Evolutionary conservation across 129 eudicot species (phyloP), one percentile per base, ranked within the genome.

Genomic region (Mikania micrantha): DNA sequence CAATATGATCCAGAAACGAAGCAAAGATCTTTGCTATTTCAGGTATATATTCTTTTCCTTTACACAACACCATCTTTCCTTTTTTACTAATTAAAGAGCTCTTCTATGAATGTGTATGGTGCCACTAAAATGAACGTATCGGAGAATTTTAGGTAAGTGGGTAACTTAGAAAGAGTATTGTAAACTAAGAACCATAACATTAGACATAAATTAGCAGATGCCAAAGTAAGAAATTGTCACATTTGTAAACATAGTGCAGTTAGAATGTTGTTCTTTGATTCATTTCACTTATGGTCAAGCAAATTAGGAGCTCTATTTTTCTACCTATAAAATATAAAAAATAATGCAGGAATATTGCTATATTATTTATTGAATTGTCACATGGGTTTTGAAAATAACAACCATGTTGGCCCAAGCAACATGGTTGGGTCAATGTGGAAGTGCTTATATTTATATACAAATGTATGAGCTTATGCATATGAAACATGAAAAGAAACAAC

Each of bases 21-120:
- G 71, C 98, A 92, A 81, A 78, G 98, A 70, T 88, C 96, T 49
- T 84, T 92, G 75, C 89, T 92, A 25, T 92, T 92, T 72, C 98
- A 92, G 91, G 95, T 85, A 49, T 59, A 42, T 29, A 36, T 64
- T 71, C 2, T 47, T 53, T 36, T 0, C 47, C 20, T 36, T 31
- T 19, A 17, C 0, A 12, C 17, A 32, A 56, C 35, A 20, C 8
- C 16, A 22, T 35, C 24, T 53, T 5, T 12, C 28, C 57, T 12
- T 39, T 22, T 60, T 17, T 50, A 32, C 8, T 6, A 13, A 35
- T 20, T 22, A 15, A 61, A 61, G 38, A 19, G 48, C 47, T 42
- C 41, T 40, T 8, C 32, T 21, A 35, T 38, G 54, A 36, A 40
- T 10, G 44, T 40, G 56, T 24, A 21, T 11, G 56, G 56, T 56